These are phyloP conservation scores for Proliferodiscus dingleyae DNA, from an alignment of 2,329 filamentous ascomycete species.

Conservation along the genomic window DNA sequence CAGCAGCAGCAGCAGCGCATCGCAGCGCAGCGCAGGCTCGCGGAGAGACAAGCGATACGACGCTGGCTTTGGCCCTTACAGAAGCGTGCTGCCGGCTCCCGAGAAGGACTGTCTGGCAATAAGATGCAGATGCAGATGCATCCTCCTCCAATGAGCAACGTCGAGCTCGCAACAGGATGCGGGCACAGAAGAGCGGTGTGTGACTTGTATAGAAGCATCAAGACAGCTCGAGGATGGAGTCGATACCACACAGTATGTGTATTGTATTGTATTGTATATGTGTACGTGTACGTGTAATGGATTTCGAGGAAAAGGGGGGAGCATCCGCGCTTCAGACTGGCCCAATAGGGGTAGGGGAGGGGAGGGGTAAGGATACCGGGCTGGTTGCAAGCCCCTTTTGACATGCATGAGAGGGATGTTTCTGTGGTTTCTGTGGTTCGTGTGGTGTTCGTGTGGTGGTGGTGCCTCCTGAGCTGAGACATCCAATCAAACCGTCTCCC, in stretches of 20 bases:
- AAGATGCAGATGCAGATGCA: constrained; percentile 1
- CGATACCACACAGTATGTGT: background rate
- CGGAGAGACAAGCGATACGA: too few species aligned
- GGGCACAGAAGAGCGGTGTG: constrained; percentile 10
- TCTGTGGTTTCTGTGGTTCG: too few species aligned
- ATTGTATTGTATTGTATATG: too few species aligned
- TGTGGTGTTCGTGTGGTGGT: too few species aligned
- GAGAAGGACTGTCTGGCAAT: background rate
- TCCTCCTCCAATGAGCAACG: too few species aligned
- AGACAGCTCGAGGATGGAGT: background rate
- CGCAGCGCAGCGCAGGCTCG: background rate
- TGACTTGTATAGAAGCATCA: background rate
- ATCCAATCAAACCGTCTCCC: too few species aligned
- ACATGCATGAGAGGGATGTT: constrained; percentile 7
- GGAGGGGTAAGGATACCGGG: background rate
- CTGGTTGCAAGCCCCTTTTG: constrained; percentile 9
- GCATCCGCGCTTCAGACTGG: too few species aligned
- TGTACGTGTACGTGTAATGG: too few species aligned
- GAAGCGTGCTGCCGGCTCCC: constrained; percentile 1
- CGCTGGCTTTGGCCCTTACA: background rate
- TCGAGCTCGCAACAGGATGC: background rate
- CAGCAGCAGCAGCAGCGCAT: background rate
- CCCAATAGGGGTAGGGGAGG: background rate
- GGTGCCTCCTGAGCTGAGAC: constrained; percentile 7
- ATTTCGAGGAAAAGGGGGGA: too few species aligned